phyloP scores from a whole-genome alignment of 306 rosid species.

The Acacia confusa region DNA sequence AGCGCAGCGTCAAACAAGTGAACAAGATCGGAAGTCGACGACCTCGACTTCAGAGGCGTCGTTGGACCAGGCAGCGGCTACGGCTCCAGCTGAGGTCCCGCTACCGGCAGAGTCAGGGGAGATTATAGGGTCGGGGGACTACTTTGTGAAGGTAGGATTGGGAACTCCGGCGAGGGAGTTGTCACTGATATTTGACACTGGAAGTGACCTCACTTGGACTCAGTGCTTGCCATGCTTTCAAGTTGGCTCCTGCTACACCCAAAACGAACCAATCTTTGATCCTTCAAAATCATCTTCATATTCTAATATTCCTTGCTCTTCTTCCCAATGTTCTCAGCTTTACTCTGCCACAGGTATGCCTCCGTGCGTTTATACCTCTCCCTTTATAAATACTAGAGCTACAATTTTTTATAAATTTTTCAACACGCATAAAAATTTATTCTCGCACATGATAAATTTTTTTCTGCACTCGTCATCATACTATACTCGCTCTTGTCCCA shows the following conservation, averaged over 20 bases:
- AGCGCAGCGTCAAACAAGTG: no score
- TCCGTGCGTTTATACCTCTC: no score
- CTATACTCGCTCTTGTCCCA: no score
- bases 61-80: slow-evolving; percentile 1
- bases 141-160: slow-evolving; percentile 59
- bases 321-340: slow-evolving; percentile 48
- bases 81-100: background rate
- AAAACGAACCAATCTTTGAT: slow-evolving; percentile 49
- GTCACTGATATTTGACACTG: slow-evolving; percentile 71
- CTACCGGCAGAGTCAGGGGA: slow-evolving; percentile 61
- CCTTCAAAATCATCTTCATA: slow-evolving; percentile 50
- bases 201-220: slow-evolving; percentile 78
- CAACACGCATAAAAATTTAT: no score
- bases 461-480: no score
- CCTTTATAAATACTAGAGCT: background rate
- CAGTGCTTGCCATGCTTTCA: slow-evolving; percentile 63
- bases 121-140: slow-evolving; percentile 51
- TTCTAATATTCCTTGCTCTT: slow-evolving; percentile 50
- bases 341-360: slow-evolving; percentile 50
- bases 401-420: background rate
- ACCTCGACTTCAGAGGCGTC: background rate
- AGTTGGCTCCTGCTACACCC: slow-evolving; percentile 50
- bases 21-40: background rate
- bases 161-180: slow-evolving; percentile 56
- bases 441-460: no score